Evolutionary conservation across 2,329 filamentous ascomycete species (phyloP).

Genomic region (Beauveria brongniartii): DNA sequence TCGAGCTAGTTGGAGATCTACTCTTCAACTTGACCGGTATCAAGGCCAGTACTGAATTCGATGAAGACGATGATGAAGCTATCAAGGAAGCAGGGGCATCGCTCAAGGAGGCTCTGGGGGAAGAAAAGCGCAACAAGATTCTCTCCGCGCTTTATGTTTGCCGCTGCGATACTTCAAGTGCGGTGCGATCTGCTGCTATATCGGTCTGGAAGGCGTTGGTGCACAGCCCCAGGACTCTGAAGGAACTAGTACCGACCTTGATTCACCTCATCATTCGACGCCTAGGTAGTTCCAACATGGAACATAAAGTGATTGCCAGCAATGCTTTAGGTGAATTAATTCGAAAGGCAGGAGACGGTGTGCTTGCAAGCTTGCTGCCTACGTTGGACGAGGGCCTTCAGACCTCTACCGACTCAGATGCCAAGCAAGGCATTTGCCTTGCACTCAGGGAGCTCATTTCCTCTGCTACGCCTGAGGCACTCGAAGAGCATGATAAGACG

Average conservation of each 20-base stretch:
- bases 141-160: slow-evolving; percentile 96
- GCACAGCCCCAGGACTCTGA: slow-evolving; percentile 81
- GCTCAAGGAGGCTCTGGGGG: slow-evolving; percentile 87
- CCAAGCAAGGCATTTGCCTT: slow-evolving; percentile 95
- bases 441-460: slow-evolving; percentile 88
- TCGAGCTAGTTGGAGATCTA: slow-evolving; percentile 92
- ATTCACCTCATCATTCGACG: slow-evolving; percentile 92
- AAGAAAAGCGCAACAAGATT: slow-evolving; percentile 94
- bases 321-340: slow-evolving; percentile 96
- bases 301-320: slow-evolving; percentile 97
- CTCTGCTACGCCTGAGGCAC: slow-evolving; percentile 76
- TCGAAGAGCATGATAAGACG: slow-evolving; percentile 92
- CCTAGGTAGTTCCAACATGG: slow-evolving; percentile 91
- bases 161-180: slow-evolving; percentile 87
- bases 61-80: slow-evolving; percentile 68
- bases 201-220: slow-evolving; percentile 96
- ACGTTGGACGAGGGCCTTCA: slow-evolving; percentile 88
- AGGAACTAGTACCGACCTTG: slow-evolving; percentile 89
- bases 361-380: slow-evolving; percentile 78
- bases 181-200: slow-evolving; percentile 84
- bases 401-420: slow-evolving; percentile 80
- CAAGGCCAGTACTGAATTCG: slow-evolving; percentile 65
- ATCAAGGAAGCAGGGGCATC: slow-evolving; percentile 84
- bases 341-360: slow-evolving; percentile 89
- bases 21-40: slow-evolving; percentile 97